phyloP scores from a whole-genome alignment of 2,329 filamentous ascomycete genomes.

The Emmonsiellopsis sp. region DNA sequence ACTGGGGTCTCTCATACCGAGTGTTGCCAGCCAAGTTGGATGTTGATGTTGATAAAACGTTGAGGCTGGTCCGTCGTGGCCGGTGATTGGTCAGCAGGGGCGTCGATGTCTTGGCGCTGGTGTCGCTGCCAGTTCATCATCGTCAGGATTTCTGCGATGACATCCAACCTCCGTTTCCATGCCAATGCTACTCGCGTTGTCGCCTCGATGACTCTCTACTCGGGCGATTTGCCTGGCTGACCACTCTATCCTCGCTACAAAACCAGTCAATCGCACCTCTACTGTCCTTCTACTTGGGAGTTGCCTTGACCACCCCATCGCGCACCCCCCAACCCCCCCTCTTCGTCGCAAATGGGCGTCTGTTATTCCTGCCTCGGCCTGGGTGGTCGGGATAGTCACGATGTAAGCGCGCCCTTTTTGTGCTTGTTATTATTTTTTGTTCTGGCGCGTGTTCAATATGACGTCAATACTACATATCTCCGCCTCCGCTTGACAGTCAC shows the following conservation, averaged over 20 bases:
- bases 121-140: constrained; percentile 7
- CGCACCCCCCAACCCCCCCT: neutral
- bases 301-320: neutral
- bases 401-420: constrained; percentile 18
- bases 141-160: neutral
- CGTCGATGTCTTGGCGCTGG: neutral
- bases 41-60: neutral
- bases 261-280: neutral
- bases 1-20: too few species aligned
- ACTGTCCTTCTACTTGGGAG: neutral
- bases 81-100: neutral
- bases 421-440: neutral
- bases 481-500: neutral
- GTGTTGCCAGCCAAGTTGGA: too few species aligned
- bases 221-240: constrained; percentile 7
- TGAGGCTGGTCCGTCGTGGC: neutral
- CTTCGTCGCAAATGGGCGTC: constrained; percentile 29
- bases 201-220: constrained; percentile 8
- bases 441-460: constrained; percentile 4
- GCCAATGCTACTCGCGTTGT: neutral
- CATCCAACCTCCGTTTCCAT: neutral
- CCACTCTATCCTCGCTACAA: neutral
- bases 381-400: constrained; percentile 27
- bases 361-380: constrained; percentile 36
- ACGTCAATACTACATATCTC: too few species aligned